These are phyloP conservation scores for Eimeria brunetti DNA, from an alignment of 169 alveolate species.

Conservation along the genomic window DNA sequence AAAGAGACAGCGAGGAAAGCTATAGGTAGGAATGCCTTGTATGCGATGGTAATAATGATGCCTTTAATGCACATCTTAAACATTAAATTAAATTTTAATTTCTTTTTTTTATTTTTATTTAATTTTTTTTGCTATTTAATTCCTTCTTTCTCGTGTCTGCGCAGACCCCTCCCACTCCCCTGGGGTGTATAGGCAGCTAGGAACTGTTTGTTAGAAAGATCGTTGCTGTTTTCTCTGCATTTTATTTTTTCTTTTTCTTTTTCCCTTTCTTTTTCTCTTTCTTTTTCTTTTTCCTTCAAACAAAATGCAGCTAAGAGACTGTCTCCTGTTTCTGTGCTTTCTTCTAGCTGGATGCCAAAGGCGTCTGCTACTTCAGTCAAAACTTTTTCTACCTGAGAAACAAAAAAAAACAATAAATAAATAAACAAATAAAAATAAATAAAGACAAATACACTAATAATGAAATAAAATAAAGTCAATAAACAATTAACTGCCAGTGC, in stretches of 20 bases:
- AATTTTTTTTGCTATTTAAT: background rate
- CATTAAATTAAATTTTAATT: no score
- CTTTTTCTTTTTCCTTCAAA: no score
- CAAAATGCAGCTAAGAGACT: background rate
- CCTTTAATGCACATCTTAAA: no score
- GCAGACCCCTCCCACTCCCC: background rate
- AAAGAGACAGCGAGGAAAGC: background rate
- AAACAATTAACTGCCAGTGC: no score
- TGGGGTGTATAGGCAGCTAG: conserved; percentile 16
- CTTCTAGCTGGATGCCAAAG: background rate
- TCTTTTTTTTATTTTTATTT: background rate
- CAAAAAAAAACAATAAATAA: no score
- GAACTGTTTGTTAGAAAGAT: background rate
- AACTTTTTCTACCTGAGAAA: conserved; percentile 1
- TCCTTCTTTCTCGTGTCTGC: background rate
- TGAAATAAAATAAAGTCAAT: no score
- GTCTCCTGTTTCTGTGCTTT: background rate
- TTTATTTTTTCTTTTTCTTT: background rate
- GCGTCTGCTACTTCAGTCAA: background rate
- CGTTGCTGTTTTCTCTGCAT: background rate
- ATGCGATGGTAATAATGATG: no score
- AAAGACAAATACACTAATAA: no score
- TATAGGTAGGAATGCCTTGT: background rate
- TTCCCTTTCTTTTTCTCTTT: no score
- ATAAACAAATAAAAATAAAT: no score